Evolutionary conservation across 495 filamentous ascomycete genomes (phyloP), one percentile per base, ranked within the genome.

Genomic region (Podospora pseudoanserina): DNA sequence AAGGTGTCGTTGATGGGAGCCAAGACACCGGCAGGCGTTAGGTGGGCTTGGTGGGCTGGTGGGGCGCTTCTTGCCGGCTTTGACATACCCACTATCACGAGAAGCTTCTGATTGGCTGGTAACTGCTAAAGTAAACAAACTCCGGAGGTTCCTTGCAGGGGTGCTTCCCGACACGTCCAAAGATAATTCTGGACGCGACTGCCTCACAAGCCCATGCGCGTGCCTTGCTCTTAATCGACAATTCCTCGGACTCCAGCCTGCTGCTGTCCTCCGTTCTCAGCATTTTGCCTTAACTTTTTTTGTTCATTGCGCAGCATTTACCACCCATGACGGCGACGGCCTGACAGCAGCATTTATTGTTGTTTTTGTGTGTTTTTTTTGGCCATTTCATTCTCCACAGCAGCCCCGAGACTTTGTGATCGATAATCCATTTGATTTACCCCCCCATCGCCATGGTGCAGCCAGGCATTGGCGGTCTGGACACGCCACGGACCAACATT

Each of bases 401-500:
- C 60, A 58, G 30, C 59, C 56, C 7, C 13, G 39, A 49, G 13
- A 49, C 39, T 49, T 49, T 49, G 39, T 13, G 39, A 49, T 49
- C 39, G 9, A 49, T 49, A 49, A 49, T 23, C 56, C 60, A 19
- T 44, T 55, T 18, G 60, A 53, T 19, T 19, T 34, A 56, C 61
- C 26, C n/a, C n/a, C 56, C 57, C 63, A 60, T 56, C 74, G 73
- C 70, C 28, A 84, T 84, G 82, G 80, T 79, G 56, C 78, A 81
- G 60, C 78, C 80, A 16, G 81, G 80, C 70, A 63, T 76, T 57
- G 81, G 82, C 64, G 89, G 87, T 69, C 86, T 94, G 78, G 90
- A 92, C 79, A 92, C 91, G 66, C 92, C 91, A 72, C 86, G 89
- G 71, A 93, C 90, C 67, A 89, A 92, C 77, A 75, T 88, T 56